Evolutionary conservation across 2,329 filamentous ascomycete species (phyloP).

Genomic region (Plenodomus lindquistii): DNA sequence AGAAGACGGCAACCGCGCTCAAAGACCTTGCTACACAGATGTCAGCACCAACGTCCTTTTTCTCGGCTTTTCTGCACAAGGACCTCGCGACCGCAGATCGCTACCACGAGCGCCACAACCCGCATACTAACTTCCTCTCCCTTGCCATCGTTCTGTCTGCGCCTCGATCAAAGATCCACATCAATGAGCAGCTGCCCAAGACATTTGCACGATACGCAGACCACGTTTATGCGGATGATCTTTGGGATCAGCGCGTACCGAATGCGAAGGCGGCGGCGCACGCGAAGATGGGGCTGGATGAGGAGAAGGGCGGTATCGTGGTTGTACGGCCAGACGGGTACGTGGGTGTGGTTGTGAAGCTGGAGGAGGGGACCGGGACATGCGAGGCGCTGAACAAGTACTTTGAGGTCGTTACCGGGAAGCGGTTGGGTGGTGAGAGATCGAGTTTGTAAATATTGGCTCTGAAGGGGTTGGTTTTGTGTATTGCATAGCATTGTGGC

Average conservation of each 20-base stretch:
- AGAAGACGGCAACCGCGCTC: constrained; percentile 64
- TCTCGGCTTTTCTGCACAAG: constrained; percentile 63
- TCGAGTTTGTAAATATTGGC: constrained; percentile 28
- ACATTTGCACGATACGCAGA: constrained; percentile 75
- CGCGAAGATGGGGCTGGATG: constrained; percentile 80
- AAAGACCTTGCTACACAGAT: constrained; percentile 70
- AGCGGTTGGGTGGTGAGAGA: constrained; percentile 52
- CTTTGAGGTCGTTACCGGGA: constrained; percentile 73
- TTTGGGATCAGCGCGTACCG: constrained; percentile 71
- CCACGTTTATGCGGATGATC: constrained; percentile 85
- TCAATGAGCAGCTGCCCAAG: constrained; percentile 69
- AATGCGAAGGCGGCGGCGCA: constrained; percentile 75
- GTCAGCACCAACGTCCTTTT: constrained; percentile 71
- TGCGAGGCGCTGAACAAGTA: constrained; percentile 84
- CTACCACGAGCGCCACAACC: constrained; percentile 81
- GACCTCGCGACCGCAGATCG: constrained; percentile 57
- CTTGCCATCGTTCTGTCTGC: constrained; percentile 75
- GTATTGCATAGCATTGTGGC: neutral
- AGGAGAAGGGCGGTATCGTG: constrained; percentile 75
- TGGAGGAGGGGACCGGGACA: constrained; percentile 77
- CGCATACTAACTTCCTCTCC: constrained; percentile 81
- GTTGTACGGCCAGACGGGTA: constrained; percentile 88
- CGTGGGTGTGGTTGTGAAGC: constrained; percentile 72
- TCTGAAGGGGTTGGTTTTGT: too few relatives aligned
- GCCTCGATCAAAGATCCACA: constrained; percentile 70